These are phyloP conservation scores for Acanthamoeba triangularis DNA, from an alignment of 208 protist species.

Conservation along the genomic window DNA sequence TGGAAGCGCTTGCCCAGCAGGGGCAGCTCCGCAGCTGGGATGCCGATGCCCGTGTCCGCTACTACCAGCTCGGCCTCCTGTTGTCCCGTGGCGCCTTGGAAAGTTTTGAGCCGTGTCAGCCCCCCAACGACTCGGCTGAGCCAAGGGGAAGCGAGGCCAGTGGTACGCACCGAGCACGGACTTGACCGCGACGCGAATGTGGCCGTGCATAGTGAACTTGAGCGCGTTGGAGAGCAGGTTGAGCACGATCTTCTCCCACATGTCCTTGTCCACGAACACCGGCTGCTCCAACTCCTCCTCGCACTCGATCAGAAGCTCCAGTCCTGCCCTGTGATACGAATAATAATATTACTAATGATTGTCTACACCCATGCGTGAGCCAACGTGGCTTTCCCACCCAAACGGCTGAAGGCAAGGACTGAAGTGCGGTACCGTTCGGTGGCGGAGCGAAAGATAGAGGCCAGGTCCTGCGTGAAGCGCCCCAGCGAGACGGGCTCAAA, in stretches of 20 bases:
- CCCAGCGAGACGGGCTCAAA: constrained; percentile 79
- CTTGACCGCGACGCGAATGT: constrained; percentile 41
- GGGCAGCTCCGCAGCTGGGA: constrained; percentile 61
- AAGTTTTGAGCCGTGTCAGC: too few relatives aligned
- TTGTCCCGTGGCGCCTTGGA: neutral
- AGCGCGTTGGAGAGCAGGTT: constrained; percentile 82
- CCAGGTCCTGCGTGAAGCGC: constrained; percentile 66
- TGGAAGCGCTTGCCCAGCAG: constrained; percentile 76
- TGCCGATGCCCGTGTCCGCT: constrained; percentile 78
- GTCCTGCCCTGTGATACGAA: neutral
- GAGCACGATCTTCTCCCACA: constrained; percentile 83
- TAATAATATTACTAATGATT: too few relatives aligned
- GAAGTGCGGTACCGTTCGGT: neutral
- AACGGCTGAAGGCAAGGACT: neutral
- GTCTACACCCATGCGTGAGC: too few relatives aligned
- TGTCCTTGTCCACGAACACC: constrained; percentile 77
- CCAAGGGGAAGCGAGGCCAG: too few relatives aligned
- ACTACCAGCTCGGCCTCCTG: constrained; percentile 28
- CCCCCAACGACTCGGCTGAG: neutral
- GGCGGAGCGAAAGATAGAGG: constrained; percentile 63
- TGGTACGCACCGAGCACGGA: neutral
- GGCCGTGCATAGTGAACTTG: constrained; percentile 80
- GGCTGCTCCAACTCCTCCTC: neutral
- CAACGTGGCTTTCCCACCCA: neutral
- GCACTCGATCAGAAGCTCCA: constrained; percentile 21